Conservation (phyloP, 306 rosid species). For the Corylus avellana region DNA sequence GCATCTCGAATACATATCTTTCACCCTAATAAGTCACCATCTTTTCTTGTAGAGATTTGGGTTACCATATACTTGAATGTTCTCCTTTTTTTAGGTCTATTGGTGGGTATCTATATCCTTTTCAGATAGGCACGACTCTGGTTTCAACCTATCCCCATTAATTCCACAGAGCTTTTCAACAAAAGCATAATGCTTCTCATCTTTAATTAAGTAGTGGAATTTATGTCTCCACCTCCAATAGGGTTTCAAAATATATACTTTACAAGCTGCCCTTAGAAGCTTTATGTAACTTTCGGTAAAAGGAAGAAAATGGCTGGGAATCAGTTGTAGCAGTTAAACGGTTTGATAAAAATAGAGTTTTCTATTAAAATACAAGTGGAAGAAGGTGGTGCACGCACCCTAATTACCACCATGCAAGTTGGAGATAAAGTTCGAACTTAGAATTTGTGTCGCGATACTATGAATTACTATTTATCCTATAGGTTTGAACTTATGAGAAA, state of each 20-base stretch:
- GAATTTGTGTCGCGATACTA: too few relatives aligned
- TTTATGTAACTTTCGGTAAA: conserved; percentile 31
- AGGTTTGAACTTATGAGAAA: too few relatives aligned
- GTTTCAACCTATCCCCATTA: neutral
- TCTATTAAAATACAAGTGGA: conserved; percentile 18
- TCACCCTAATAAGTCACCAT: neutral
- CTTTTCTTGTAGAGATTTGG: conserved; percentile 26
- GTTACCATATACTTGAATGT: conserved; percentile 30
- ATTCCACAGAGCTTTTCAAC: neutral
- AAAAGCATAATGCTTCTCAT: conserved; percentile 32
- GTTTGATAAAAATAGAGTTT: conserved; percentile 22
- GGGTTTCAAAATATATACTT: conserved; percentile 6
- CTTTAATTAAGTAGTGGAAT: conserved; percentile 17
- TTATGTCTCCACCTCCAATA: conserved; percentile 10
- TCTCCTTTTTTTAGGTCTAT: neutral
- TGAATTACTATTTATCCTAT: too few relatives aligned
- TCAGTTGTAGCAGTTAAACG: conserved; percentile 46
- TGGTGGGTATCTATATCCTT: neutral
- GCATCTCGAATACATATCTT: conserved; percentile 34
- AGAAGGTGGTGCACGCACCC: neutral
- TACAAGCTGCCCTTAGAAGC: conserved; percentile 7
- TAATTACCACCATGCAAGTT: too few relatives aligned
- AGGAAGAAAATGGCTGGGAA: conserved; percentile 34
- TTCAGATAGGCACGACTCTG: conserved; percentile 1
- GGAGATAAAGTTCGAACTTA: too few relatives aligned